Evolutionary conservation across 202 grass and related monocot species (phyloP), one percentile per base, ranked within the genome.

Genomic region (Setaria italica): DNA sequence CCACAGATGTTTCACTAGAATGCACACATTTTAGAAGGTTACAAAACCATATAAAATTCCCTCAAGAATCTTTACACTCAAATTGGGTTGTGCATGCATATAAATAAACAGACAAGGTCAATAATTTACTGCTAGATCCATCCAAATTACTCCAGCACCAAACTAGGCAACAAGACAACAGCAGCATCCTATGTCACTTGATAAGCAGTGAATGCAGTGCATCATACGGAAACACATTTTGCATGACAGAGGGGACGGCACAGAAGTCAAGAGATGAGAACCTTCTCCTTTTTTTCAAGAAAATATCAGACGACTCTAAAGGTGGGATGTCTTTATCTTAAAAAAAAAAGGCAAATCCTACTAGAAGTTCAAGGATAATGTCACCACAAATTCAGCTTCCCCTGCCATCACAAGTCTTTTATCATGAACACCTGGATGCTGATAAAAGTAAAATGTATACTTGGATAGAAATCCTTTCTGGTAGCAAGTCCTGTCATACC

Each of bases 181-280:
- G 32, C 14, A 49, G 7, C 74, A 79, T 46, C 56, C 33, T 79
- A 59, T 58, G 59, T 30, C 39, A 79, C 21, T 58, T 84, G 67
- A 67, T 58, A 79, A 57, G n/a, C 33, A 62, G 30, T 71, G 65
- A 54, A 56, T 70, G 64, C 53, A 62, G 33, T 64, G 65, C 41
- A 21, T 29, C 53, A 34, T 70, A 82, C 9, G 54, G 62, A 80
- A 71, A 14, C 19, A 77, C 64, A 72, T n/a, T 77, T 70, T 48
- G 21, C 79, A 85, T 85, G 88, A 77, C 53, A 77, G 64, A 65
- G 13, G 19, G 78, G 58, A 37, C n/a, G 57, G 62, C 66, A 53
- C 72, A 48, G 66, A 34, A 77, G 56, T 82, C 78, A 77, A 70
- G 71, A 48, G 7, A 29, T 30, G 46, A 70, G 72, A 89, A 62